Base-by-base conservation (phyloP, 768 basidiomycete genomes). In the Termitomyces titanicus region DNA sequence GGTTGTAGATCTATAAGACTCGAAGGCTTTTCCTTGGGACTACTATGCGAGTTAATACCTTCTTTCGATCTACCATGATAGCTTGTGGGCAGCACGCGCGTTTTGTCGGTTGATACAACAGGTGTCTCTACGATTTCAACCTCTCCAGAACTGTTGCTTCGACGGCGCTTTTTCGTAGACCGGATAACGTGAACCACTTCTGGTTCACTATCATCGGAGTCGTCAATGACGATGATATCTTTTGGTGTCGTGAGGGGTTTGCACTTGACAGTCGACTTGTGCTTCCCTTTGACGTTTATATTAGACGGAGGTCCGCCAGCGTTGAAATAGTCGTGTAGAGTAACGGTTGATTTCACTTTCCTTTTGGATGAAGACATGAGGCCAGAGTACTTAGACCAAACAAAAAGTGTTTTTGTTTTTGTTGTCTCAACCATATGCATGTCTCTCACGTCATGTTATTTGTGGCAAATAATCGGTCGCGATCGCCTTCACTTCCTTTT, bases 201-300 rank as follows among this genome's bases (percentile, higher is more conserved):
- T 24, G 45, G 49, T 31, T 55, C 55, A 35, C 57, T 62, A 25
- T 85, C 84, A 25, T 85, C 84, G 49, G 78, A 78, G 60, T 85
- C 85, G 64, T 86, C 84, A 53, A 88, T 80, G 54, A 85, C 68
- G 45, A 86, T 85, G 58, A 85, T 63, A 59, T 85, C 79, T 58
- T 66, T 50, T 31, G 55, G 53, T 10, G 51, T 18, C 22, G 50
- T 33, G 8, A 17, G 49, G 44, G 58, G 13, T 37, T 60, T 45
- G 34, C 46, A 55, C 44, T 47, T 47, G 11, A 37, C 6, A 25
- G 34, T 29, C 20, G 45, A 34, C 12, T 53, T 55, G 42, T 46
- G 44, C 33, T 50, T 59, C 20, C n/a, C 42, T 34, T 47, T 50
- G 6, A 46, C 25, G 45, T 37, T 55, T 31, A 33, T 24, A n/a